Conservation (phyloP, 2,329 filamentous ascomycete genomes). For the Alternaria panax region DNA sequence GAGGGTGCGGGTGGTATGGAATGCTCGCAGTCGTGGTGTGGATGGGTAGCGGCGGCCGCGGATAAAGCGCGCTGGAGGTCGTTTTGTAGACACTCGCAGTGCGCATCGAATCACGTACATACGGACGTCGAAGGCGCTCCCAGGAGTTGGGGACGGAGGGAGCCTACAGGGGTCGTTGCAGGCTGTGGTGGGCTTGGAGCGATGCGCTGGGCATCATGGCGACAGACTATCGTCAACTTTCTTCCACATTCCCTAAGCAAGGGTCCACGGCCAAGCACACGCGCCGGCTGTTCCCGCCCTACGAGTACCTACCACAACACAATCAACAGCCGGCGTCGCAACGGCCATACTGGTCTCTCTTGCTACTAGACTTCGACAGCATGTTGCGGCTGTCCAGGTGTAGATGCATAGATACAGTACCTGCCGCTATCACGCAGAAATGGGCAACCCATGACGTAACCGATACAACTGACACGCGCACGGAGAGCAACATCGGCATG, state of each 20-base stretch:
- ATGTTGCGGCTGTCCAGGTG: background rate
- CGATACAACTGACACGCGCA: background rate
- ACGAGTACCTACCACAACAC: background rate
- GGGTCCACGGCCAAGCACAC: constrained; percentile 22
- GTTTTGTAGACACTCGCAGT: constrained; percentile 51
- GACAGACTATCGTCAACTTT: constrained; percentile 27
- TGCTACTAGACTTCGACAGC: background rate
- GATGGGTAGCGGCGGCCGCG: constrained; percentile 47
- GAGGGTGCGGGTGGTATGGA: constrained; percentile 44
- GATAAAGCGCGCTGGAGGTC: constrained; percentile 48
- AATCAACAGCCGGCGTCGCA: background rate
- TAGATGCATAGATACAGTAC: background rate
- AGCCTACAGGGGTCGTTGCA: constrained; percentile 27
- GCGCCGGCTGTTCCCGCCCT: constrained; percentile 13
- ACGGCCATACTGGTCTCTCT: background rate
- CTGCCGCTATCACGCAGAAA: background rate
- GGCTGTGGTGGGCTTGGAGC: constrained; percentile 18
- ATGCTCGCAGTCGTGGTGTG: constrained; percentile 38
- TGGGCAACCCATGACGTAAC: background rate
- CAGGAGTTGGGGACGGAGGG: constrained; percentile 18
- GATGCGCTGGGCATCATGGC: constrained; percentile 30
- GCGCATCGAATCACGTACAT: constrained; percentile 54
- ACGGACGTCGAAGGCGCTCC: constrained; percentile 37
- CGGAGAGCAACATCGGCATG: background rate
- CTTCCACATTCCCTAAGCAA: constrained; percentile 18